Evolutionary conservation across 2,329 filamentous ascomycete genomes (phyloP).

Genomic region (Xylaria sp.): DNA sequence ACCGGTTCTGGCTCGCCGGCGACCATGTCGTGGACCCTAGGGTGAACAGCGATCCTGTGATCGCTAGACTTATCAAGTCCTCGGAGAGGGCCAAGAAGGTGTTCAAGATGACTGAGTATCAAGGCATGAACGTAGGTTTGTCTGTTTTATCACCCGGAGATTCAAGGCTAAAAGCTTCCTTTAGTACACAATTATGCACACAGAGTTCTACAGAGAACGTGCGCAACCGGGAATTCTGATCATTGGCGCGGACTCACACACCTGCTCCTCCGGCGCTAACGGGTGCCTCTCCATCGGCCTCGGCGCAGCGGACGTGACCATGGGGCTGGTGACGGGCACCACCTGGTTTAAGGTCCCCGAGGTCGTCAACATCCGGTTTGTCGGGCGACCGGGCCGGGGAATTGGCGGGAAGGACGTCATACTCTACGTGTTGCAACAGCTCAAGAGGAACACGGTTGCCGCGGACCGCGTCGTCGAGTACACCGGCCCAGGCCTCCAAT

Average conservation of each 20-base stretch:
- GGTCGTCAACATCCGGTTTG: constrained; percentile 43
- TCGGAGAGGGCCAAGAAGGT: constrained; percentile 43
- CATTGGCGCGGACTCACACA: constrained; percentile 50
- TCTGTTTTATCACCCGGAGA: neutral
- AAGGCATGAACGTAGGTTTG: constrained; percentile 18
- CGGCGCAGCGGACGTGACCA: constrained; percentile 48
- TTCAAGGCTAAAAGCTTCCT: neutral
- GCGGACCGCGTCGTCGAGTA: constrained; percentile 49
- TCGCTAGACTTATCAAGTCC: constrained; percentile 36
- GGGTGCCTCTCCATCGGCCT: constrained; percentile 48
- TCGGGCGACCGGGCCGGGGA: constrained; percentile 40
- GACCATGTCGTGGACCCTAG: constrained; percentile 53
- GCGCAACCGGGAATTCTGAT: constrained; percentile 48
- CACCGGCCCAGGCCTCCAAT: constrained; percentile 42
- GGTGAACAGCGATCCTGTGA: constrained; percentile 39
- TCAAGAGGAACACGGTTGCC: constrained; percentile 51
- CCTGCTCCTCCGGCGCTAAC: constrained; percentile 47
- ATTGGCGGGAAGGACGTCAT: constrained; percentile 51
- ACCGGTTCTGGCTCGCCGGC: constrained; percentile 53
- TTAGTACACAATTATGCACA: constrained; percentile 48
- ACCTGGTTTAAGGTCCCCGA: constrained; percentile 52
- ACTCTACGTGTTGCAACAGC: constrained; percentile 45
- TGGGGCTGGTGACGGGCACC: constrained; percentile 48
- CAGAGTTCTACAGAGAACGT: constrained; percentile 48
- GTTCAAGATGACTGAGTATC: constrained; percentile 47